Percentiles rank a stretch among this genome's conserved stretches.
These are phyloP conservation scores for Astrephomene gubernaculifera DNA, from an alignment of 139 green algal genomes.

Conservation along the genomic window DNA sequence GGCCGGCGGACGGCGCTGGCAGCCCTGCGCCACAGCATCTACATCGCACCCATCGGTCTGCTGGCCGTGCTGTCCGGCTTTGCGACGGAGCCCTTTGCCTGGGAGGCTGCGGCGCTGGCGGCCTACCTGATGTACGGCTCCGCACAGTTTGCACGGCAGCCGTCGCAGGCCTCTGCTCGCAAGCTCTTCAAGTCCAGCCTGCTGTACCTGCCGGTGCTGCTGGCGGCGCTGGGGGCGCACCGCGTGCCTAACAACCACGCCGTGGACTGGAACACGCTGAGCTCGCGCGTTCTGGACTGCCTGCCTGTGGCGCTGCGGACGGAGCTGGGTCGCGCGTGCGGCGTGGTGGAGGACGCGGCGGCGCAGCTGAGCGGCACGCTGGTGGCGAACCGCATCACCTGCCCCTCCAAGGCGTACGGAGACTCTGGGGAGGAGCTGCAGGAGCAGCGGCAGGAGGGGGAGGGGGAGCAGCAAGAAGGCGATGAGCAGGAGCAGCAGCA, in stretches of 20 bases:
- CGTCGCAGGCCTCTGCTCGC: conserved; percentile 69
- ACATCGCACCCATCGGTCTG: conserved; percentile 33
- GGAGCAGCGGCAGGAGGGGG: background rate
- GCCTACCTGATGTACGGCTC: conserved; percentile 75
- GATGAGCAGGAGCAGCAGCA: background rate
- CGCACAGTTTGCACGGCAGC: conserved; percentile 76
- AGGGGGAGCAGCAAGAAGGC: background rate
- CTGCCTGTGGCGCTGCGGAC: background rate
- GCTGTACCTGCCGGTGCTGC: conserved; percentile 92
- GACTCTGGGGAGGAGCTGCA: conserved; percentile 33
- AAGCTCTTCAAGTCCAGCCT: conserved; percentile 90
- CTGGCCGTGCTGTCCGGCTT: conserved; percentile 63
- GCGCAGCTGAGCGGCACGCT: background rate
- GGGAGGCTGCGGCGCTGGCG: conserved; percentile 75
- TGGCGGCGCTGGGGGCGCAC: conserved; percentile 87
- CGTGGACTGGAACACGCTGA: conserved; percentile 3
- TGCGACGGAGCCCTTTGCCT: conserved; percentile 82
- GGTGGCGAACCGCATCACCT: conserved; percentile 10
- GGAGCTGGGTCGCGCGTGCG: conserved; percentile 9
- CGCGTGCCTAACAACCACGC: conserved; percentile 70
- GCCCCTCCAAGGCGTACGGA: conserved; percentile 39
- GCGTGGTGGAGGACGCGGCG: conserved; percentile 1
- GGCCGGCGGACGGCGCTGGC: conserved; percentile 85
- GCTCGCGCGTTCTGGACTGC: background rate
- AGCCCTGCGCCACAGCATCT: conserved; percentile 85